Base-by-base conservation (phyloP, 2,329 filamentous ascomycete genomes). In the Fusarium sp. region DNA sequence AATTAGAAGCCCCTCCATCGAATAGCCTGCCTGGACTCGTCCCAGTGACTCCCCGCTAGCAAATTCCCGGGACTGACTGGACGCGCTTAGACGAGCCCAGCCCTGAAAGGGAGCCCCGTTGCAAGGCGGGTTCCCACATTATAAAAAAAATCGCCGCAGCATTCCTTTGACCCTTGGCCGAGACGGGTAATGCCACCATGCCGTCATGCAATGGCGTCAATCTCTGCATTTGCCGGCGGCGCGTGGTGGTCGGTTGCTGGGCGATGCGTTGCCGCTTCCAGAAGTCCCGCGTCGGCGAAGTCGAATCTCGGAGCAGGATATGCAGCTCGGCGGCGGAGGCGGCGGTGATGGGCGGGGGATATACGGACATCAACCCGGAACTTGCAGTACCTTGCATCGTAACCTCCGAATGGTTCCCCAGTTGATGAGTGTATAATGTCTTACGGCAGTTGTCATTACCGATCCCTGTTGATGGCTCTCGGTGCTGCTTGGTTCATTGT, bases 171-270 rank as follows among this genome's bases (percentile, higher is more conserved):
- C 62, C 62, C 65, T 72, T 75, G 72, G 63, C 72, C 73, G 68
- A 74, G 66, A 76, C 60, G 58, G 62, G 70, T 67, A 69, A 76
- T 79, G 70, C 75, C 75, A 78, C 69, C 77, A 79, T 79, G 77
- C 72, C 69, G 66, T 73, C 74, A 75, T 70, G 60, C 74, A 68
- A 79, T 79, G 77, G 77, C 77, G 77, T 79, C 77, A 79, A 73
- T 71, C 57, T 73, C 56, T 72, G 73, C 62, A 54, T 74, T 57
- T 65, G 37, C 68, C 73, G 64, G 66, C 56, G 56, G 38, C 65
- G 47, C 38, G 52, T 45, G 52, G 22, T 57, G 35, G 57, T 65
- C 58, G 64, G 43, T 56, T 43, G 43, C 64, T 69, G 17, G 38
- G 47, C 25, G 25, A 50, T 69, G 50, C 63, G 61, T 73, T 79